Base-by-base conservation (phyloP, 768 basidiomycete genomes). In the Sutorius australiensis region DNA sequence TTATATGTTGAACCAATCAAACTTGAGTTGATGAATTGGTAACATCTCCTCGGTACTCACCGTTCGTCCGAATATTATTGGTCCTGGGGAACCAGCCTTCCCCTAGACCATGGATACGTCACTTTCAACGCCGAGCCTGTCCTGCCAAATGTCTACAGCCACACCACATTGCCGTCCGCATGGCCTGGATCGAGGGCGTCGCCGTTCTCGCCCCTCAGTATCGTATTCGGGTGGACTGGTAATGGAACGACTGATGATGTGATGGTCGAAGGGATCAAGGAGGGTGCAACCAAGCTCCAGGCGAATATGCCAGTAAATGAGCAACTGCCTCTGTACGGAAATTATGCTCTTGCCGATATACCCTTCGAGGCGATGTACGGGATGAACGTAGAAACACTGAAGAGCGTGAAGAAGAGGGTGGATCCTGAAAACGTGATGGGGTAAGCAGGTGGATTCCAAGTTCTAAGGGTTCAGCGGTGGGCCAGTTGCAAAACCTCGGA, bases 371-470 rank as follows among this genome's bases (percentile, higher is more conserved):
- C 63, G 10, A 69, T 88, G 28, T 86, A 81, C 56, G 83, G 81
- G 3, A 56, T 40, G 3, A 80, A 84, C 52, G 44, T 87, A 3
- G 61, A 62, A 12, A 63, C 44, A 46, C 58, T 86, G 53, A 54
- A 62, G 49, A 54, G 48, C 11, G 63, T 85, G 14, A 81, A 79
- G 60, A 60, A 54, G 51, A 49, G 44, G 19, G 72, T 80, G 48
- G 86, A 88, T 64, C 85, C 84, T 0, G 46, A 68, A 9, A 75
- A 80, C 59, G 74, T 86, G 37, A 87, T 88, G 84, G 77, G 75
- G 14, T 76, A 85, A 16, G 75, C 84, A n/a, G 84, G 84, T 6
- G 86, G 84, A 7, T 86, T 77, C 65, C 65, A 86, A 83, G 67
- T 67, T 81, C 41, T 76, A 56, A 71, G 17, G 14, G n/a, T 36